Percentiles rank a stretch among this genome's conserved stretches.
phyloP scores from a whole-genome alignment of 306 rosid species.

The Pyrus communis region DNA sequence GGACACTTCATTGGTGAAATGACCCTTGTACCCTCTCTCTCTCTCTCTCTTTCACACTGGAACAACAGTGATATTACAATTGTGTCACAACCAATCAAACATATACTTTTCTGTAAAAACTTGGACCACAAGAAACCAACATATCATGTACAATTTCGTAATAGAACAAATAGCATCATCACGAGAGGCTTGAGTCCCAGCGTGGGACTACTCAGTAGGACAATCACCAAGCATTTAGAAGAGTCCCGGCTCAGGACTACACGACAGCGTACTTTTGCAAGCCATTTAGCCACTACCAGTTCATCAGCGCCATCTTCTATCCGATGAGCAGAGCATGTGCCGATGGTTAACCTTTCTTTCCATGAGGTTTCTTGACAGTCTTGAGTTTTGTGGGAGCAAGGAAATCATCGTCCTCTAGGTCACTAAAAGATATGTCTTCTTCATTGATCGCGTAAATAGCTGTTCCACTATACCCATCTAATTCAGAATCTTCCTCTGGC shows the following conservation, averaged over 20 bases:
- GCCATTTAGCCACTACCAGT: neutral
- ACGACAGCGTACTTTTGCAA: neutral
- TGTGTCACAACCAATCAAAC: constrained; percentile 21
- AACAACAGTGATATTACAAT: constrained; percentile 15
- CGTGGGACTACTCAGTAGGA: neutral
- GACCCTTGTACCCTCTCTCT: neutral
- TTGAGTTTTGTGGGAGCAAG: constrained; percentile 33
- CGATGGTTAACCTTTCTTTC: neutral
- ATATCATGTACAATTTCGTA: constrained; percentile 43
- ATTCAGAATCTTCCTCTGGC: constrained; percentile 83
- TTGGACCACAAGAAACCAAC: constrained; percentile 13
- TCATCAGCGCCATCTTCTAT: constrained; percentile 17
- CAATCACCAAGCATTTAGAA: neutral
- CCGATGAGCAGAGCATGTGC: neutral
- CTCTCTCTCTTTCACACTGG: neutral
- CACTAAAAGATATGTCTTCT: constrained; percentile 96
- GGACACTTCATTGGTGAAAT: neutral
- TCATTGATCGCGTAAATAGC: constrained; percentile 36
- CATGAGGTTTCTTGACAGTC: neutral
- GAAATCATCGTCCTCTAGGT: constrained; percentile 82
- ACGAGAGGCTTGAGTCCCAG: neutral
- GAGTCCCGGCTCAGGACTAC: neutral
- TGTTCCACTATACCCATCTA: constrained; percentile 32
- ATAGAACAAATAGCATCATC: constrained; percentile 13
- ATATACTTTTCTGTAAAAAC: constrained; percentile 18